Percentiles rank a stretch among this genome's conserved stretches.
These are phyloP conservation scores for Entomophthora muscae DNA, from an alignment of 371 early-diverging fungal genomes.

Conservation along the genomic window DNA sequence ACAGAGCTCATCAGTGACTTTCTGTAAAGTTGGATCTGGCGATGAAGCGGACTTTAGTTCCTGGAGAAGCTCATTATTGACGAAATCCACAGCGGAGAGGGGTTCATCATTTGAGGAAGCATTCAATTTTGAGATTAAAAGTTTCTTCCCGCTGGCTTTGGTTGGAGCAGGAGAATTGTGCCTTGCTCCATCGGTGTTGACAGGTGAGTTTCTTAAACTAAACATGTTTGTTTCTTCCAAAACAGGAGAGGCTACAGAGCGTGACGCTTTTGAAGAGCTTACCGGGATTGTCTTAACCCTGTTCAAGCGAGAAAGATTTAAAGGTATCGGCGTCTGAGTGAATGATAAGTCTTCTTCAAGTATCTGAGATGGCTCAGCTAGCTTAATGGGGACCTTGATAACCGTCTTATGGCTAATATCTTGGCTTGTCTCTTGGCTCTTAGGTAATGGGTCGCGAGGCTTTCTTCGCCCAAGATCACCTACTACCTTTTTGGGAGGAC, in stretches of 20 bases:
- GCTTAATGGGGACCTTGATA: neutral
- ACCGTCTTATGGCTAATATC: neutral
- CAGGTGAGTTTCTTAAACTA: neutral
- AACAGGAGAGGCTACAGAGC: neutral
- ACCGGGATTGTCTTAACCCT: neutral
- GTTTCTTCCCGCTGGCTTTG: too few relatives aligned
- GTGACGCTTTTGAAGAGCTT: neutral
- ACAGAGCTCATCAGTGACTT: neutral
- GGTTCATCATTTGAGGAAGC: neutral
- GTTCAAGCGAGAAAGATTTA: neutral
- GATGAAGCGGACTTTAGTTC: neutral
- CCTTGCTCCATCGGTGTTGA: too few relatives aligned
- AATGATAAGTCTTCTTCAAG: neutral
- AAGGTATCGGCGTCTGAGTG: neutral
- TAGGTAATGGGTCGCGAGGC: neutral
- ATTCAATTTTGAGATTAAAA: neutral
- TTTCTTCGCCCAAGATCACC: neutral
- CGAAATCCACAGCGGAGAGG: neutral
- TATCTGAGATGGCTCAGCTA: neutral
- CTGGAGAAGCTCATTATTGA: neutral
- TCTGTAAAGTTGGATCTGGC: neutral
- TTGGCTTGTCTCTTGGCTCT: neutral
- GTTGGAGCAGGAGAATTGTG: too few relatives aligned
- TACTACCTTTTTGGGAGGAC: neutral
- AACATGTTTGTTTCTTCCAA: neutral